Conservation (phyloP, 1,284 basidiomycete species). For the Anthracocystis setariae region DNA sequence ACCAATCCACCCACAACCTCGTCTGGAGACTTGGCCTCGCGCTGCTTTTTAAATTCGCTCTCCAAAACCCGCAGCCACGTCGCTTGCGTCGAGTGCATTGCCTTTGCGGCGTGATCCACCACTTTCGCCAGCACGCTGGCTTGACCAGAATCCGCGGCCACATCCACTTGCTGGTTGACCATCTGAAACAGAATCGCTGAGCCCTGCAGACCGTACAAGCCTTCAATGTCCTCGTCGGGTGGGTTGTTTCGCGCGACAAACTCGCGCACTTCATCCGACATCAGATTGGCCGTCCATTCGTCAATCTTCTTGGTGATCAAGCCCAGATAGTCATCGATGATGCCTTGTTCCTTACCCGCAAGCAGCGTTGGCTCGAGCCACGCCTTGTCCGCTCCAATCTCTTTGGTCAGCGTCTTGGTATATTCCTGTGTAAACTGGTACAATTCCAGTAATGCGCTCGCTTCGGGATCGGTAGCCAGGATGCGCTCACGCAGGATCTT, state of each 20-base stretch:
- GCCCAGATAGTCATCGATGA: conserved; percentile 95
- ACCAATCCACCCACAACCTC: conserved; percentile 87
- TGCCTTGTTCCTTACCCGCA: conserved; percentile 88
- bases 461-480: conserved; percentile 79
- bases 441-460: conserved; percentile 83
- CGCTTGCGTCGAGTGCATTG: conserved; percentile 88
- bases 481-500: conserved; percentile 78
- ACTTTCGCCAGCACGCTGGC: conserved; percentile 91
- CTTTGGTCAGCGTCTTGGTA: conserved; percentile 87
- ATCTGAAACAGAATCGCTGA: conserved; percentile 94
- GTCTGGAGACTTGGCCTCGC: conserved; percentile 80
- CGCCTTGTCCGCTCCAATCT: conserved; percentile 79
- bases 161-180: conserved; percentile 96
- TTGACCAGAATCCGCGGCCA: conserved; percentile 94
- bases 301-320: conserved; percentile 94
- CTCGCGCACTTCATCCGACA: conserved; percentile 87
- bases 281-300: conserved; percentile 94
- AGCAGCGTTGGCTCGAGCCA: conserved; percentile 75
- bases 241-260: conserved; percentile 85
- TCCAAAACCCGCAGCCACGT: conserved; percentile 88
- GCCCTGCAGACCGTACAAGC: conserved; percentile 89
- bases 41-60: conserved; percentile 84
- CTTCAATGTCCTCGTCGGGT: conserved; percentile 88
- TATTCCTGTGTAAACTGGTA: conserved; percentile 96
- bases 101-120: conserved; percentile 84